Evolutionary conservation across 2,329 filamentous ascomycete genomes (phyloP).

Genomic region (Colletotrichum sublineola): DNA sequence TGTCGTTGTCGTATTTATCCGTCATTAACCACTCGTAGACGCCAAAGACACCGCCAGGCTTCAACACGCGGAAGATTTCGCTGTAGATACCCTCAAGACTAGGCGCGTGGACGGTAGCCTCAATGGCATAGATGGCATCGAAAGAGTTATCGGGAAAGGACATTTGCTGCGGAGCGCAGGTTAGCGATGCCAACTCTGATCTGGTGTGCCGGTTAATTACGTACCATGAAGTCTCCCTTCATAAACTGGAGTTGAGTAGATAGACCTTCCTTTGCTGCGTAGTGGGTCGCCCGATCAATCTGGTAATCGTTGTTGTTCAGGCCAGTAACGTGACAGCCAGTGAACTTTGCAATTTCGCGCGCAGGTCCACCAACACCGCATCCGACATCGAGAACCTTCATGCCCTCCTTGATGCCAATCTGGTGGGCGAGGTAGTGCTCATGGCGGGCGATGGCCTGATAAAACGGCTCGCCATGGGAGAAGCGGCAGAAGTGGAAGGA

Average conservation of each 20-base stretch:
- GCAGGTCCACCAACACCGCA: slow-evolving; percentile 96
- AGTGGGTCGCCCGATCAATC: slow-evolving; percentile 86
- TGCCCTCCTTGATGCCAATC: slow-evolving; percentile 83
- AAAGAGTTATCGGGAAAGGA: slow-evolving; percentile 89
- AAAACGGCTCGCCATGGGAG: slow-evolving; percentile 84
- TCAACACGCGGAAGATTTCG: slow-evolving; percentile 91
- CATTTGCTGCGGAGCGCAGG: slow-evolving; percentile 75
- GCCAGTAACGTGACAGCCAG: slow-evolving; percentile 85
- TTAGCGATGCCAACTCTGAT: slow-evolving; percentile 2
- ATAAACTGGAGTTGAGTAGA: slow-evolving; percentile 82
- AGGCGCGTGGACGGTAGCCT: slow-evolving; percentile 93
- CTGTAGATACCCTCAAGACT: slow-evolving; percentile 88
- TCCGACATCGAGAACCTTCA: slow-evolving; percentile 93
- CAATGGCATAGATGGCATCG: slow-evolving; percentile 94
- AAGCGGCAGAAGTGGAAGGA: slow-evolving; percentile 98
- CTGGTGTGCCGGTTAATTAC: slow-evolving; percentile 38
- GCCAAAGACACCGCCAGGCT: slow-evolving; percentile 93
- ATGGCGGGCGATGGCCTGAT: slow-evolving; percentile 90
- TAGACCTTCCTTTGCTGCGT: slow-evolving; percentile 83
- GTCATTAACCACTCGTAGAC: slow-evolving; percentile 99
- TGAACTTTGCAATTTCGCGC: slow-evolving; percentile 93
- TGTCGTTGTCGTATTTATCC: slow-evolving; percentile 88
- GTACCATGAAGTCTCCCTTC: slow-evolving; percentile 93
- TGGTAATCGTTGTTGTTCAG: slow-evolving; percentile 99
- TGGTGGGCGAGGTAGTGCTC: slow-evolving; percentile 94